Percentiles rank a stretch among this genome's conserved stretches.
These are phyloP conservation scores for Trypanosoma cruzi DNA, from an alignment of 208 protist genomes.

Conservation along the genomic window DNA sequence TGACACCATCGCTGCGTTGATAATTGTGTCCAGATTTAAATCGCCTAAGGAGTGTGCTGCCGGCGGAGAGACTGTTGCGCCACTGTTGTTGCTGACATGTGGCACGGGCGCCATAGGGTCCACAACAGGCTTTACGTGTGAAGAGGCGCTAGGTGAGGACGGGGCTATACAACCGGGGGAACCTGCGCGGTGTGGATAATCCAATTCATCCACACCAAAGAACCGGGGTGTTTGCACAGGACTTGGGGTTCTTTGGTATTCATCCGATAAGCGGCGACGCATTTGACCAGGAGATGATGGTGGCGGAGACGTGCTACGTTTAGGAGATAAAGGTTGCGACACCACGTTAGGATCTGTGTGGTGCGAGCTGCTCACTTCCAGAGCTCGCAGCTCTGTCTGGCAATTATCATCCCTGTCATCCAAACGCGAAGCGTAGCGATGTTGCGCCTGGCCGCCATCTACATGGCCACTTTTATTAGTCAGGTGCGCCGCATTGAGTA, in stretches of 20 bases:
- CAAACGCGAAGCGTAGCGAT: background rate
- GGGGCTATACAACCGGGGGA: conserved; percentile 33
- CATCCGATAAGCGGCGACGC: conserved; percentile 30
- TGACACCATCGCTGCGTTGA: conserved; percentile 44
- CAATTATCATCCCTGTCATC: background rate
- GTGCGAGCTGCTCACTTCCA: conserved; percentile 11
- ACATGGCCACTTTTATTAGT: background rate
- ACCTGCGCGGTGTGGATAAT: conserved; percentile 55
- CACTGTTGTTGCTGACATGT: conserved; percentile 23
- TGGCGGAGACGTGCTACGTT: conserved; percentile 38
- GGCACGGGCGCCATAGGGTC: conserved; percentile 76
- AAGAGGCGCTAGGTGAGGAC: conserved; percentile 26
- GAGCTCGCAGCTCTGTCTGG: conserved; percentile 2
- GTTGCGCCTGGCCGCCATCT: background rate
- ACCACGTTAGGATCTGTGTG: conserved; percentile 23
- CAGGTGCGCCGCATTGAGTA: conserved; percentile 15
- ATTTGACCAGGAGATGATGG: conserved; percentile 25
- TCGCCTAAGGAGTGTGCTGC: conserved; percentile 33
- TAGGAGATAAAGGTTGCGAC: background rate
- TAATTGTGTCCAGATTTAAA: conserved; percentile 29
- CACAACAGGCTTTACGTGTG: conserved; percentile 52
- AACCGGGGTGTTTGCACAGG: conserved; percentile 45
- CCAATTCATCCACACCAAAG: conserved; percentile 72
- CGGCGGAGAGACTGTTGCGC: conserved; percentile 33
- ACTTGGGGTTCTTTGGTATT: conserved; percentile 40